phyloP scores from a whole-genome alignment of 345 rosid species.

The Bretschneidera sinensis region DNA sequence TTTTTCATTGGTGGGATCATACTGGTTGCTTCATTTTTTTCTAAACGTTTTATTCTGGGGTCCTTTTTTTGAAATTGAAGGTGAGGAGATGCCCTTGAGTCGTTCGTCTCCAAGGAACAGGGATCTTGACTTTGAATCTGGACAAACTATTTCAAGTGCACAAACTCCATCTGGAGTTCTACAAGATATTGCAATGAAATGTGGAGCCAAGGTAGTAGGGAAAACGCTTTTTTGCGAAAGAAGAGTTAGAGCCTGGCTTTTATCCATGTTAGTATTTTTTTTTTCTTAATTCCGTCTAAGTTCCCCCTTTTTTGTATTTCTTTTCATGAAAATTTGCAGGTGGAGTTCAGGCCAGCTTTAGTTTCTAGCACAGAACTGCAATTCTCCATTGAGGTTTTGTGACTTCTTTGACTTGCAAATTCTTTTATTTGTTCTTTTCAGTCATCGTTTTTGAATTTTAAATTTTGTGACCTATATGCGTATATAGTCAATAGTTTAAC shows the following conservation, averaged over 20 bases:
- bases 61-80: conserved; percentile 26
- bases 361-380: conserved; percentile 64
- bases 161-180: conserved; percentile 58
- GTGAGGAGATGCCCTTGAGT: conserved; percentile 51
- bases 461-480: no score
- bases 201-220: conserved; percentile 73
- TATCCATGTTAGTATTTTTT: background rate
- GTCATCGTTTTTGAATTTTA: no score
- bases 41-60: background rate
- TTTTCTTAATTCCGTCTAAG: background rate
- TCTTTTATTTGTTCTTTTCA: conserved; percentile 6
- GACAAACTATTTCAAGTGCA: conserved; percentile 44
- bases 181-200: conserved; percentile 74
- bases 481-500: no score
- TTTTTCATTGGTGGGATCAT: background rate
- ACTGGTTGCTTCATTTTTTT: background rate
- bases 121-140: conserved; percentile 62
- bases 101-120: conserved; percentile 57
- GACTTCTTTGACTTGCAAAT: conserved; percentile 14
- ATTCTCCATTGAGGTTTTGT: conserved; percentile 76
- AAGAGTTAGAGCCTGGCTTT: background rate
- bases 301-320: background rate
- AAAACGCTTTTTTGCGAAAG: background rate
- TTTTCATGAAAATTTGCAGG: conserved; percentile 39
- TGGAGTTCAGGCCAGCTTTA: conserved; percentile 68